Percentiles rank a stretch among this genome's conserved stretches.
Evolutionary conservation across 495 filamentous ascomycete species (phyloP).

Genomic region (Parathielavia appendiculata): DNA sequence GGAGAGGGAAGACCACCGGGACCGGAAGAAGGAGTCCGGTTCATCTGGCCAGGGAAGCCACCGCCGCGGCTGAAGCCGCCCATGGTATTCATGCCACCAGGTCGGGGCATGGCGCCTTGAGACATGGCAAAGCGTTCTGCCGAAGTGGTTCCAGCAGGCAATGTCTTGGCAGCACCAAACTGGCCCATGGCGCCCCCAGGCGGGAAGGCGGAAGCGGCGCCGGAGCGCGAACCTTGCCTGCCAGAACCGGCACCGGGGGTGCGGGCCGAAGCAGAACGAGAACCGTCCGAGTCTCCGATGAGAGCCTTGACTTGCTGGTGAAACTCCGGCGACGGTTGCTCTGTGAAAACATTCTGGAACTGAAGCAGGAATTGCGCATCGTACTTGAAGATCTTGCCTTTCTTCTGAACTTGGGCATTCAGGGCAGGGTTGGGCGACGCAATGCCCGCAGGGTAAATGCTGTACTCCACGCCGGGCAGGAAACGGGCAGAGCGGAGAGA

Average conservation of each 20-base stretch:
- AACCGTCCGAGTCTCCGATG: conserved; percentile 63
- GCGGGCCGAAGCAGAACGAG: conserved; percentile 67
- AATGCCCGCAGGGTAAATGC: conserved; percentile 78
- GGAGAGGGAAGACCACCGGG: conserved; percentile 45
- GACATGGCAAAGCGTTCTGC: conserved; percentile 55
- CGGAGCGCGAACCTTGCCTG: conserved; percentile 42
- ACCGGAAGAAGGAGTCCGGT: conserved; percentile 45
- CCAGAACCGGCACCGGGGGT: conserved; percentile 53
- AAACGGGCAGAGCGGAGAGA: conserved; percentile 83
- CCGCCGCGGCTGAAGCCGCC: conserved; percentile 52
- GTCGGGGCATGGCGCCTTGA: conserved; percentile 36
- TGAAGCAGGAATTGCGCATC: conserved; percentile 95
- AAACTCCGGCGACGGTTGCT: conserved; percentile 92
- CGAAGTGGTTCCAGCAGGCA: conserved; percentile 67
- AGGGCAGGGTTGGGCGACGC: conserved; percentile 85
- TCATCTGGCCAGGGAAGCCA: conserved; percentile 53
- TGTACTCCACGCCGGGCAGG: conserved; percentile 50
- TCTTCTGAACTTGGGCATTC: conserved; percentile 66
- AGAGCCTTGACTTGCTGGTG: conserved; percentile 79
- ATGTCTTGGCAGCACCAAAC: conserved; percentile 54
- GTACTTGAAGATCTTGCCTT: conserved; percentile 83
- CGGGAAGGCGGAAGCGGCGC: conserved; percentile 40
- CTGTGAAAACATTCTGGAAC: conserved; percentile 88
- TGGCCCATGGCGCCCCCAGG: conserved; percentile 58
- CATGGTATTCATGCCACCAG: conserved; percentile 50